Percentiles rank a stretch among this genome's conserved stretches.
phyloP scores from a whole-genome alignment of 371 early-diverging fungal genomes.

The Mucor velutinosus region DNA sequence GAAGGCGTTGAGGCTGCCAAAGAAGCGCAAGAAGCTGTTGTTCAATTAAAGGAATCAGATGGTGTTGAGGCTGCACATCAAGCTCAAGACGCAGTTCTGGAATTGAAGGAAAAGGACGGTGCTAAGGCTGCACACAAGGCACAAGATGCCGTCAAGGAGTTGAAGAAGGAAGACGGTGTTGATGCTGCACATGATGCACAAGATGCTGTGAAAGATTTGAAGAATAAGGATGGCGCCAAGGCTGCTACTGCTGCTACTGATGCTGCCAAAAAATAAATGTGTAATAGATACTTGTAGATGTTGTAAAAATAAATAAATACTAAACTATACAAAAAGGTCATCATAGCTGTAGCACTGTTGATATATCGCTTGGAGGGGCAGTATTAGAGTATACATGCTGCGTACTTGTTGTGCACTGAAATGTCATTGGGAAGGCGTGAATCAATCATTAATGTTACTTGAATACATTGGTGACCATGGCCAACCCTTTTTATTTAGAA shows the following conservation, averaged over 20 bases:
- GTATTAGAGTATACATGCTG: not conserved
- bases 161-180: constrained; percentile 16
- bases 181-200: constrained; percentile 14
- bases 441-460: too few species aligned
- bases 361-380: not conserved
- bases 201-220: constrained; percentile 16
- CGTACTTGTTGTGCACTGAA: too few species aligned
- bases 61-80: constrained; percentile 14
- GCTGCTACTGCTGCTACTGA: constrained; percentile 17
- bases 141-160: constrained; percentile 4
- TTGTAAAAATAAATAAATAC: not conserved
- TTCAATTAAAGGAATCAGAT: constrained; percentile 19
- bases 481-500: not conserved
- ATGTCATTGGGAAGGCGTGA: too few species aligned
- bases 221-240: constrained; percentile 19
- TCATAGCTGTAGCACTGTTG: not conserved
- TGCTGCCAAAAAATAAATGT: not conserved
- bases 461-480: too few species aligned
- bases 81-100: constrained; percentile 14
- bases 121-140: constrained; percentile 16
- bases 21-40: constrained; percentile 6
- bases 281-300: constrained; percentile 6
- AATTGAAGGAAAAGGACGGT: constrained; percentile 22
- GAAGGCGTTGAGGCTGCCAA: constrained; percentile 13
- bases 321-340: not conserved